These are phyloP conservation scores for Plasmodium ovale DNA, from an alignment of 169 alveolate species.

Conservation along the genomic window DNA sequence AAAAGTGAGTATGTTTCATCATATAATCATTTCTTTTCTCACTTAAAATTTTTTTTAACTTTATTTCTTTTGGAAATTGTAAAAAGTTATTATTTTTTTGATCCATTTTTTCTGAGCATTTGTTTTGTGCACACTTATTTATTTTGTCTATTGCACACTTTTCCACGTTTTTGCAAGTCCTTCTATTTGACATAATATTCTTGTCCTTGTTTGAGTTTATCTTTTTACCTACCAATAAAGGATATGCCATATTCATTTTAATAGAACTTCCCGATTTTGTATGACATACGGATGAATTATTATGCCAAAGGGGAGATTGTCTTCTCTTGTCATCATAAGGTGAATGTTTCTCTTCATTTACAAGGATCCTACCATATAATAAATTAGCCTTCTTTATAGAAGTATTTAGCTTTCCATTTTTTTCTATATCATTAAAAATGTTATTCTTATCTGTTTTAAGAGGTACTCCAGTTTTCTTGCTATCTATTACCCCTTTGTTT, in stretches of 20 bases:
- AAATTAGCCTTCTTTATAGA: not conserved
- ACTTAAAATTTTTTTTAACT: not conserved
- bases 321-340: not conserved
- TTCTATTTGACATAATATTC: not conserved
- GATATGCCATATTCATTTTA: not conserved
- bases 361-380: not conserved
- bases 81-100: not conserved
- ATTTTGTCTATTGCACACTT: not conserved
- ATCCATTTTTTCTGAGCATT: not conserved
- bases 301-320: not conserved
- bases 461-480: not conserved
- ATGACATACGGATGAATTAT: no score
- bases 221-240: not conserved
- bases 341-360: not conserved
- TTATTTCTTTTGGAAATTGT: not conserved
- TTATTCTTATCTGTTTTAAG: not conserved
- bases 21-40: not conserved
- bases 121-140: not conserved
- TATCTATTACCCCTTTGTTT: no score
- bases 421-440: not conserved
- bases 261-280: not conserved
- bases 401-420: slow-evolving; percentile 1
- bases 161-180: not conserved
- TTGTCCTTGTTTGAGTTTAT: not conserved
- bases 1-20: not conserved